Conservation (phyloP, 306 rosid species). For the Ammopiptanthus mongolicus region DNA sequence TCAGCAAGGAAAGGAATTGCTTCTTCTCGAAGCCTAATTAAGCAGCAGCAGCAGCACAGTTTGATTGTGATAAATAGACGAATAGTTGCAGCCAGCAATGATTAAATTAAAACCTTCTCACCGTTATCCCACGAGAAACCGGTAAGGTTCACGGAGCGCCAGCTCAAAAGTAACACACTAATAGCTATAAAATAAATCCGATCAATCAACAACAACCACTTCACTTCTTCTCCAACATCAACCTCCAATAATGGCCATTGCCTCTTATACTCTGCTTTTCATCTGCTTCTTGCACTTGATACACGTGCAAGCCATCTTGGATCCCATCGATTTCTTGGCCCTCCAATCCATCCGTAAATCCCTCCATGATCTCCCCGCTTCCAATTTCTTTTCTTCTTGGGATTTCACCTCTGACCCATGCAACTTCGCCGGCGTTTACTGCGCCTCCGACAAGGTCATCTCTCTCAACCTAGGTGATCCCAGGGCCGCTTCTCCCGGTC, state of each 20-base stretch:
- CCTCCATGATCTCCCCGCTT: slow-evolving; percentile 72
- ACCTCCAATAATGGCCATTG: slow-evolving; percentile 9
- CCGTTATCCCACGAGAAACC: slow-evolving; percentile 52
- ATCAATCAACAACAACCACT: background rate
- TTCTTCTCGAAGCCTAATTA: slow-evolving; percentile 73
- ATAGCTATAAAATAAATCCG: too few species aligned
- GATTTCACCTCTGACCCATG: slow-evolving; percentile 95
- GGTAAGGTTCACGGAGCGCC: slow-evolving; percentile 36
- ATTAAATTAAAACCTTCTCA: slow-evolving; percentile 40
- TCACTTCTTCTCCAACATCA: background rate
- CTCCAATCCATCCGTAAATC: slow-evolving; percentile 74
- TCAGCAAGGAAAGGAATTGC: slow-evolving; percentile 26
- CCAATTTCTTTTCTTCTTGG: slow-evolving; percentile 77
- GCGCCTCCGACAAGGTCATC: slow-evolving; percentile 55
- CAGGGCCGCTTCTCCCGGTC: slow-evolving; percentile 85
- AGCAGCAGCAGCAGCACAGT: slow-evolving; percentile 19
- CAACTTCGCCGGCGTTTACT: slow-evolving; percentile 75
- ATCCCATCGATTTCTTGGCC: slow-evolving; percentile 82
- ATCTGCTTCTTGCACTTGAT: slow-evolving; percentile 29
- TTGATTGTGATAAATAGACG: slow-evolving; percentile 7
- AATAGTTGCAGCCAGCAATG: too few species aligned
- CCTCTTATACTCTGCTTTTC: slow-evolving; percentile 13
- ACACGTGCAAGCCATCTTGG: slow-evolving; percentile 39
- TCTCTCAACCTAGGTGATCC: too few species aligned
- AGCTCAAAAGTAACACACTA: background rate